Evolutionary conservation across 306 rosid genomes (phyloP).

Genomic region (Cicer arietinum): DNA sequence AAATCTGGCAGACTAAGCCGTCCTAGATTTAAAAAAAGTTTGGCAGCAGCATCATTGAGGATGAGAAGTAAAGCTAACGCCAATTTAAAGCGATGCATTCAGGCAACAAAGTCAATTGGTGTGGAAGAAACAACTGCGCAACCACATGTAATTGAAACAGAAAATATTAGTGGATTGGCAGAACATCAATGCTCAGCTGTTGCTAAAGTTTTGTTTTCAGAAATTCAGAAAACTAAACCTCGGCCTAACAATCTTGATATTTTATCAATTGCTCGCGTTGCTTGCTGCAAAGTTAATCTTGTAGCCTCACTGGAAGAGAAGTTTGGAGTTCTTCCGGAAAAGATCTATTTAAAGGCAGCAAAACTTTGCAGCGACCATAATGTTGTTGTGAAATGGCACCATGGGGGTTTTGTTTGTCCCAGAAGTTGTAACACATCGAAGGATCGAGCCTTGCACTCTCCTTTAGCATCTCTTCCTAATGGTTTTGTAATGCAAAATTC

Average conservation of each 20-base stretch:
- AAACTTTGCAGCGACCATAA: slow-evolving; percentile 86
- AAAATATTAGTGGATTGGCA: slow-evolving; percentile 61
- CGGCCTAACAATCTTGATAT: slow-evolving; percentile 80
- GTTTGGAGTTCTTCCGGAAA: slow-evolving; percentile 79
- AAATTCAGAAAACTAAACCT: slow-evolving; percentile 81
- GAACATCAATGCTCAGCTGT: slow-evolving; percentile 83
- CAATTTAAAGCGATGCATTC: slow-evolving; percentile 73
- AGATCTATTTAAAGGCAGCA: slow-evolving; percentile 85
- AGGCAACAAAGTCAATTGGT: slow-evolving; percentile 68
- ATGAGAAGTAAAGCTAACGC: slow-evolving; percentile 83
- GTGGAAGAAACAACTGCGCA: slow-evolving; percentile 50
- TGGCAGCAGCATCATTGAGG: slow-evolving; percentile 79
- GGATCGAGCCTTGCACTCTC: slow-evolving; percentile 60
- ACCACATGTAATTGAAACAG: slow-evolving; percentile 59
- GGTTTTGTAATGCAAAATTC: slow-evolving; percentile 46
- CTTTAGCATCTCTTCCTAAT: slow-evolving; percentile 62
- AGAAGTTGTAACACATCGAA: slow-evolving; percentile 66
- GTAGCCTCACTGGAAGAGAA: slow-evolving; percentile 69
- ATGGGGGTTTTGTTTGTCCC: slow-evolving; percentile 79
- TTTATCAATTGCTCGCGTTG: slow-evolving; percentile 70
- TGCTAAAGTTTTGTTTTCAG: slow-evolving; percentile 82
- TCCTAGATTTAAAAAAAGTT: slow-evolving; percentile 75
- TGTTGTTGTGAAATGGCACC: slow-evolving; percentile 70
- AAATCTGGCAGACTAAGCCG: slow-evolving; percentile 96
- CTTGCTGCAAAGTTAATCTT: slow-evolving; percentile 86